Base-by-base conservation (phyloP, 495 filamentous ascomycete species). In the Lasiosphaeria miniovina region DNA sequence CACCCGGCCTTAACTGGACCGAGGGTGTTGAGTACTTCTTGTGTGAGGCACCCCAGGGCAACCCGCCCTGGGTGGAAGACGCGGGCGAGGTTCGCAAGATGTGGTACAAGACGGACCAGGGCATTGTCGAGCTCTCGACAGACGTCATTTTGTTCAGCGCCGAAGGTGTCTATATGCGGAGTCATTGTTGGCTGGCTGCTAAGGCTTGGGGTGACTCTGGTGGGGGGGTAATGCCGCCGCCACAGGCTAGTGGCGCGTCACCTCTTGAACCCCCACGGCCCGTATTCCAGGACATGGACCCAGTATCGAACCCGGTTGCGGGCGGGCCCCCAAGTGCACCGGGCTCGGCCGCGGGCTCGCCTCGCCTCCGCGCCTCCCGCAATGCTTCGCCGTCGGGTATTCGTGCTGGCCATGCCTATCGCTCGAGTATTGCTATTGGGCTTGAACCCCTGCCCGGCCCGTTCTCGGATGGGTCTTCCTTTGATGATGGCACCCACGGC, bases 21-120 rank as follows among this genome's bases (percentile, higher is more conserved):
- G 85, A 96, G 35, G 88, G 86, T 4, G 91, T 96, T 10, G 95
- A 97, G 71, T 96, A 98, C 75, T 98, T 97, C 78, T 82, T 98
- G n/a, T 98, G 93, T 74, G 84, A 96, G 69, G 87, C 90, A 9
- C 87, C 93, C 0, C 87, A 89, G 64, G 89, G 89, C 24, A 86
- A 87, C 61, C 80, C 86, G 3, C 93, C 94, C 3, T 98, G 94
- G 95, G 86, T 88, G 51, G 85, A 89, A 55, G 88, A 91, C 51
- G 81, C 78, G 59, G 84, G 84, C 58, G 80, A 81, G 24, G 72
- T 80, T 35, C 83, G 83, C 63, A 84, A 85, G 68, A 86, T 84
- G 62, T 93, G 92, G 92, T 91, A 90, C 69, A 86, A 89, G 61
- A 86, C 93, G 35, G 83, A 87, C 46, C 79, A 81, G 50, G 85